Base-by-base conservation (phyloP, 352 stramenopile species). In the Phytophthora capsici region DNA sequence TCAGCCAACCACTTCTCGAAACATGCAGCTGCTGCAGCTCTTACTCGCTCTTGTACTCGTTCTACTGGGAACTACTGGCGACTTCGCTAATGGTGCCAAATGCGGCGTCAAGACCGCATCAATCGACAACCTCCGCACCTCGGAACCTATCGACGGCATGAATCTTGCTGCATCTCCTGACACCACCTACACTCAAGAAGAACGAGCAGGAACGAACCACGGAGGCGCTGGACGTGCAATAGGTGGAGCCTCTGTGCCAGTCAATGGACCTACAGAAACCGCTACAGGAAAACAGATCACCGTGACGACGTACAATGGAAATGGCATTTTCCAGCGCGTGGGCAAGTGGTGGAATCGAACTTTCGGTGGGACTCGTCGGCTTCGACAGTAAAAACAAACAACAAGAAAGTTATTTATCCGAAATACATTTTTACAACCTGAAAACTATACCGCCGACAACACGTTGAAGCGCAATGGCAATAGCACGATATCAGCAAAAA, bases 241-340 rank as follows among this genome's bases (percentile, higher is more conserved):
- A 7, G 51, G 51, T 13, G 59, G 28, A 12, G 36, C 34, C n/a
- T 25, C 59, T 0, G 32, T 66, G 2, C 50, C 41, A 6, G 7
- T 57, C 13, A 55, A 50, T 41, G 41, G 47, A 7, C 17, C 41
- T 0, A 2, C 20, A 19, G 32, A 12, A 34, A 45, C 41, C 9
- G 13, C 23, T 20, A 22, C 6, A 2, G 36, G 7, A 17, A 17
- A 62, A 10, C 43, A 45, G 34, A 41, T 61, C 10, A 61, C 30
- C 16, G 34, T 62, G 22, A 62, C 59, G 3, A 62, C 17, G 7
- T 67, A 50, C 43, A 45, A 46, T 19, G 34, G 7, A 41, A 56
- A 67, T 3, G 50, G 59, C 8, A 10, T 67, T 14, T 40, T 47
- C 7, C 34, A 55, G 23, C 59, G 59, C 17, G 10, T 67, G 26